Conservation (phyloP, 73 alveolate species). For the Uronychia binucleata region DNA sequence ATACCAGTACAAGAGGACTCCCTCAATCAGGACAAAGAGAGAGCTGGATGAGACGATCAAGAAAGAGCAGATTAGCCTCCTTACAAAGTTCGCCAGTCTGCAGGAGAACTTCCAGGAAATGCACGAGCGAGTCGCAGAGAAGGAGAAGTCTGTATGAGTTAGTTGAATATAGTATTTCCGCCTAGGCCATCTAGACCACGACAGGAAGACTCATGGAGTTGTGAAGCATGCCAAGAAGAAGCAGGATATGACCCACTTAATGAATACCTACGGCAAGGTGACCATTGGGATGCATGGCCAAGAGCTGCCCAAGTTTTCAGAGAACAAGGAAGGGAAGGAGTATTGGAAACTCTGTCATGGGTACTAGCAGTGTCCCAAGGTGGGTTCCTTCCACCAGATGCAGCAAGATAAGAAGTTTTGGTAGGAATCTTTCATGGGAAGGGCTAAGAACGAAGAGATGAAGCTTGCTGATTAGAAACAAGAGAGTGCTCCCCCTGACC, state of each 20-base stretch:
- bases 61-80: not conserved
- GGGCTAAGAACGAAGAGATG: no score
- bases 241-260: not conserved
- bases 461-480: no score
- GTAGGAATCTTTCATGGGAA: not conserved
- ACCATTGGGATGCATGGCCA: slow-evolving; percentile 73
- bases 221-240: not conserved
- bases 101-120: not conserved
- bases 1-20: not conserved
- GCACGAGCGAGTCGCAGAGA: not conserved
- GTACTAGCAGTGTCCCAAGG: slow-evolving; percentile 57
- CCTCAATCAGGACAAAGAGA: not conserved
- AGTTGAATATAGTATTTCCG: not conserved
- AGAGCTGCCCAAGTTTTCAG: slow-evolving; percentile 78
- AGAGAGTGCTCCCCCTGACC: slow-evolving; percentile 6
- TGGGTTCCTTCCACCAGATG: not conserved
- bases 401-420: not conserved
- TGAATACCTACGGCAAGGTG: slow-evolving; percentile 13
- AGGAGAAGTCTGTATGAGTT: not conserved
- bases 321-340: slow-evolving; percentile 54
- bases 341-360: slow-evolving; percentile 70
- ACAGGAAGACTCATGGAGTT: not conserved
- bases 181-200: not conserved
- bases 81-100: not conserved
- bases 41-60: not conserved